A percentile compares a stretch with the other conserved stretches of the same genome.
Evolutionary conservation across 1,139 yeast species (phyloP).

Genomic region (Sugiyamaella japonica): DNA sequence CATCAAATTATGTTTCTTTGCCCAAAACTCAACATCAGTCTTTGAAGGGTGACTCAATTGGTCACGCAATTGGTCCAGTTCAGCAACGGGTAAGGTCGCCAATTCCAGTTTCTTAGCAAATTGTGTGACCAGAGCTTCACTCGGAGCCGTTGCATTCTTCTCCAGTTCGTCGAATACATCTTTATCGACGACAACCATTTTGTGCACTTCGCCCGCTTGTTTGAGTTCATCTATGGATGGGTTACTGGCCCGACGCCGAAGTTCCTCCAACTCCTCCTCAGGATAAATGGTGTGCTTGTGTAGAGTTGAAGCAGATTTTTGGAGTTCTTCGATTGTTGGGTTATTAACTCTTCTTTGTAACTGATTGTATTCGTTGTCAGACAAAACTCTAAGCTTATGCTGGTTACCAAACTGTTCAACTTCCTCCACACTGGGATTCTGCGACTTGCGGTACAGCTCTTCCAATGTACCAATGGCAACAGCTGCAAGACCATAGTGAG

Average conservation of each 20-base stretch:
- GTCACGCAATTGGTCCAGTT: slow-evolving; percentile 20
- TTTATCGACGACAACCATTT: slow-evolving; percentile 28
- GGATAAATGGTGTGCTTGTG: slow-evolving; percentile 37
- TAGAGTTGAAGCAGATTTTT: slow-evolving; percentile 23
- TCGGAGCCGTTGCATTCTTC: slow-evolving; percentile 33
- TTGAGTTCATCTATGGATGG: slow-evolving; percentile 35
- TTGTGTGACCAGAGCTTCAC: slow-evolving; percentile 29
- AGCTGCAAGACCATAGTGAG: slow-evolving; percentile 31
- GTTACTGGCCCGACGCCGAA: slow-evolving; percentile 29
- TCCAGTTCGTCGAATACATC: slow-evolving; percentile 33
- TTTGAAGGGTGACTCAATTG: slow-evolving; percentile 30
- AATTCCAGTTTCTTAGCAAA: slow-evolving; percentile 38
- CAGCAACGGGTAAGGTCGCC: slow-evolving; percentile 31
- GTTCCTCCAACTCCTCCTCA: slow-evolving; percentile 27
- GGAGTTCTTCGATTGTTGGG: slow-evolving; percentile 32
- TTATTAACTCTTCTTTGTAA: slow-evolving; percentile 29
- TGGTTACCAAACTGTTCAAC: slow-evolving; percentile 30
- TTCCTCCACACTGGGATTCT: slow-evolving; percentile 29
- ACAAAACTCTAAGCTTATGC: slow-evolving; percentile 32
- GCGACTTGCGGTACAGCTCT: slow-evolving; percentile 32
- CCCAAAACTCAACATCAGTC: slow-evolving; percentile 49
- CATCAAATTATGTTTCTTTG: slow-evolving; percentile 50
- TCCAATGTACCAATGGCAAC: slow-evolving; percentile 32
- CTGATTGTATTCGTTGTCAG: slow-evolving; percentile 25
- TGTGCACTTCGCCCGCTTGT: slow-evolving; percentile 26